phyloP scores from a whole-genome alignment of 306 rosid species.

The Glycine tomentella region DNA sequence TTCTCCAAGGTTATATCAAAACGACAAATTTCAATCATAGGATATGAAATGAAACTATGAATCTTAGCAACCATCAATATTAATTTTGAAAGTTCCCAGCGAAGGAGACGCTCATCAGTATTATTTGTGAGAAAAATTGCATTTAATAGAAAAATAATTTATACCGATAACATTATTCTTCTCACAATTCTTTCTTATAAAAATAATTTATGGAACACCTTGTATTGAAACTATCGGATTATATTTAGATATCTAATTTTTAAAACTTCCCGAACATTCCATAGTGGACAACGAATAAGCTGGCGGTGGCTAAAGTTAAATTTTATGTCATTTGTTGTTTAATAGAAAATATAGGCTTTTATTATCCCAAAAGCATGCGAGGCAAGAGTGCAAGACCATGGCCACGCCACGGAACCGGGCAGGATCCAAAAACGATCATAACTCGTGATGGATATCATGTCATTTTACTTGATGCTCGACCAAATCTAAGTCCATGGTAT shows the following conservation, averaged over 20 bases:
- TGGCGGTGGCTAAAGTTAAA: background rate
- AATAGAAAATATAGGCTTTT: background rate
- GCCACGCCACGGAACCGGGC: constrained; percentile 6
- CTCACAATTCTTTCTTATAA: background rate
- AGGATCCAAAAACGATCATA: background rate
- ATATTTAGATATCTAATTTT: background rate
- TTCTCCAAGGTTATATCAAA: too few relatives aligned
- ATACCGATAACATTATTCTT: too few relatives aligned
- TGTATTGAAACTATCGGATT: background rate
- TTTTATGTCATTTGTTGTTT: background rate
- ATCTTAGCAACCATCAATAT: too few relatives aligned
- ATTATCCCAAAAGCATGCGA: constrained; percentile 2
- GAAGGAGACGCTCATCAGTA: too few relatives aligned
- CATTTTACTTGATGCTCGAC: background rate
- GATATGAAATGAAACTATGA: too few relatives aligned
- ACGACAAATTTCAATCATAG: too few relatives aligned
- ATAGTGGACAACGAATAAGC: background rate
- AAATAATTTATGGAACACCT: background rate
- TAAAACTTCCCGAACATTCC: background rate
- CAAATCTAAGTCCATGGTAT: constrained; percentile 13
- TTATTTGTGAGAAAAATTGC: too few relatives aligned
- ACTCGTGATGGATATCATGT: background rate
- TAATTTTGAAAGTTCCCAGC: too few relatives aligned
- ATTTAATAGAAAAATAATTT: too few relatives aligned
- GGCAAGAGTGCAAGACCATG: constrained; percentile 12